Base-by-base conservation (phyloP, 768 basidiomycete species). In the Leucocoprinus leucothites region DNA sequence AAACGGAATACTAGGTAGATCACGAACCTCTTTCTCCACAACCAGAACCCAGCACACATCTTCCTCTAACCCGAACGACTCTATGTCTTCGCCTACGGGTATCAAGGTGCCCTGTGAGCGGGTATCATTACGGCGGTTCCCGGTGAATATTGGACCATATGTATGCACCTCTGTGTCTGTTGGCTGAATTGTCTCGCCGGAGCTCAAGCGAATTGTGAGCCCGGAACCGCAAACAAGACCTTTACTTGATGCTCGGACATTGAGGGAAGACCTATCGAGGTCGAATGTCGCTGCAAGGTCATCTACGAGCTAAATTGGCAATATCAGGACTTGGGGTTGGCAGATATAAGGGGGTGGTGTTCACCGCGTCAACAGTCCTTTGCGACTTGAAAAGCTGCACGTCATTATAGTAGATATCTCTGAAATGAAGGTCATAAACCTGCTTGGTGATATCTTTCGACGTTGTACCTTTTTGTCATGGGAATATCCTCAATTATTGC, bases 381-480 rank as follows among this genome's bases (percentile, higher is more conserved):
- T 98, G 95, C 6, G 74, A 81, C 57, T 77, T 83, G 71, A 96
- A 98, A 4, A 97, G 71, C 0, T 67, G 59, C 1, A 93, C 87
- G 56, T 96, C 91, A 59, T 84, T 84, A 71, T 98, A 98, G 69
- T 82, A 98, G 14, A 96, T 79, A 67, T 96, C 94, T 13, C 94
- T 94, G 18, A 42, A 46, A 24, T 22, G 18, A 25, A 38, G n/a
- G n/a, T n/a, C n/a, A n/a, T n/a, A n/a, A n/a, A n/a, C n/a, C n/a
- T n/a, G n/a, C n/a, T n/a, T n/a, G n/a, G n/a, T n/a, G n/a, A n/a
- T n/a, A n/a, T n/a, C n/a, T n/a, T n/a, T n/a, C n/a, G n/a, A 41
- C 1, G 9, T 45, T 3, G 21, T 60, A 84, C 85, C 87, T 71
- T 71, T 90, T 89, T 13, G 88, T 89, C 7, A 75, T 67, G 0